A percentile compares a stretch with the other conserved stretches of the same genome.
Conservation (phyloP, 1,284 basidiomycete species). For the Wallemia hederae region DNA sequence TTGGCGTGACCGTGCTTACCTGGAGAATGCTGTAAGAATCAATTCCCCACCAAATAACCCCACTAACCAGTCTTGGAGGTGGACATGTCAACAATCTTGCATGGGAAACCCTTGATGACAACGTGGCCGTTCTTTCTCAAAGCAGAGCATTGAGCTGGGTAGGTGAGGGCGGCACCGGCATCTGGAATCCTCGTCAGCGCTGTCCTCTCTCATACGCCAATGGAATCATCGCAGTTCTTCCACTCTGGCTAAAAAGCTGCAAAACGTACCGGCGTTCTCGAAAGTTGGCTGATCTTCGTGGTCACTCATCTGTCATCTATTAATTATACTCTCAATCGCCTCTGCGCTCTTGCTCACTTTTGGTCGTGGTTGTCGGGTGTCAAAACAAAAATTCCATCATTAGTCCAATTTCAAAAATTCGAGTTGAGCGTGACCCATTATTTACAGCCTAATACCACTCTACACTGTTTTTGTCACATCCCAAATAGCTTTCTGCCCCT, state of each 20-base stretch:
- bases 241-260: neutral
- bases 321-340: too few relatives aligned
- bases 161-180: slow-evolving; percentile 65
- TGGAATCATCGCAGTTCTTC: neutral
- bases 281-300: neutral
- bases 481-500: too few relatives aligned
- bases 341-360: too few relatives aligned
- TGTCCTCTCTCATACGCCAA: too few relatives aligned
- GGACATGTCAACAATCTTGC: slow-evolving; percentile 97
- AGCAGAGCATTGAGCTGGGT: slow-evolving; percentile 91
- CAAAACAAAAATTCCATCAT: too few relatives aligned
- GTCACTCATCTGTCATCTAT: neutral
- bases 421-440: too few relatives aligned
- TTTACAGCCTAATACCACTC: too few relatives aligned
- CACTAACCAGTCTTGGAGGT: slow-evolving; percentile 61
- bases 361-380: too few relatives aligned
- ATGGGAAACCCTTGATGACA: slow-evolving; percentile 89
- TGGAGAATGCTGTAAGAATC: too few relatives aligned
- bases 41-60: slow-evolving; percentile 19
- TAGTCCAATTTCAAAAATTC: too few relatives aligned
- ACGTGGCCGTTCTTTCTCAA: slow-evolving; percentile 76
- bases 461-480: too few relatives aligned
- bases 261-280: neutral
- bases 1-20: slow-evolving; percentile 86
- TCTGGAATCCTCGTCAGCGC: slow-evolving; percentile 34